Base-by-base conservation (phyloP, 1,284 basidiomycete species). In the Pseudozyma hubeiensis region DNA sequence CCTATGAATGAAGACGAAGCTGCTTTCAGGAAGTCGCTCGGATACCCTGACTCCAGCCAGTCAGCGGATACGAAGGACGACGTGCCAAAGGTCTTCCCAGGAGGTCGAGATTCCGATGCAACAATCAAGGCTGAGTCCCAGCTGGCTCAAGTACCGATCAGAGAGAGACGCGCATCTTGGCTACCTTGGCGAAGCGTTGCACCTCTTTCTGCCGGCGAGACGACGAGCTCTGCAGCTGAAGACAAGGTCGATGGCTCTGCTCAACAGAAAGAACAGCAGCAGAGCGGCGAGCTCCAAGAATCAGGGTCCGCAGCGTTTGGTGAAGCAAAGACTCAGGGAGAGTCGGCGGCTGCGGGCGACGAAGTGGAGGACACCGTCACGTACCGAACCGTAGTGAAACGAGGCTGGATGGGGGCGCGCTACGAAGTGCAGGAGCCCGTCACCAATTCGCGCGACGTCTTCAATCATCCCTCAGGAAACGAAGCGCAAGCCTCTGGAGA, bases 1-100 rank as follows among this genome's bases (percentile, higher is more conserved):
- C 68, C 71, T 0, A 75, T 77, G 71, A 62, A 59, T 41, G 71
- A 74, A 16, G 75, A 74, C 3, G 75, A 77, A 35, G 75, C 75
- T 4, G 71, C 61, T 2, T 77, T 77, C 35, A 50, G 75, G 11
- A 40, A 60, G n/a, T 62, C 67, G 5, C 63, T 77, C 9, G 75
- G 67, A 1, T 58, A 64, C 35, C 31, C 63, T 17, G 49, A 54
- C 5, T 63, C 34, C 24, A 46, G 61, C 16, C n/a, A 53, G 9
- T 43, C 46, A 11, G 13, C 48, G 16, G 17, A 24, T 4, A 33
- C n/a, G n/a, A 39, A 53, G 17, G 34, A 7, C 4, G 29, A 10
- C 8, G 35, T 7, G 2, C 19, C 17, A 7, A 50, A 35, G n/a
- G 45, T 44, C 5, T 64, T 64, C n/a, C 64, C 70, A 2, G 39